phyloP scores from a whole-genome alignment of 306 rosid species.

The Glycine soja region DNA sequence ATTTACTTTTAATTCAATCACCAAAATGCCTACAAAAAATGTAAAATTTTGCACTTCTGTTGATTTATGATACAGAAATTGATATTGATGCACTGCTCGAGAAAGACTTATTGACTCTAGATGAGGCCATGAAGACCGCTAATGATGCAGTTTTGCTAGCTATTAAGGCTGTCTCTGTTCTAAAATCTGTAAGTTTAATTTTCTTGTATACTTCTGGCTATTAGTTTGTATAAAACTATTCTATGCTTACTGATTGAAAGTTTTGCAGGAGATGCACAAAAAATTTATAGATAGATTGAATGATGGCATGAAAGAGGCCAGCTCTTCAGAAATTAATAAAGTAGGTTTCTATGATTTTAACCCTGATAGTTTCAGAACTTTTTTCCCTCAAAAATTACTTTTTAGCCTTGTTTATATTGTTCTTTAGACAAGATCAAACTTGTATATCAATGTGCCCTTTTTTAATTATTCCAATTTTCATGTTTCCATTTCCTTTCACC shows the following conservation, averaged over 20 bases:
- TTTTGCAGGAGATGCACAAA: constrained; percentile 68
- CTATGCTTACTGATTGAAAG: constrained; percentile 45
- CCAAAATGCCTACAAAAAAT: constrained; percentile 2
- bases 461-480: constrained; percentile 13
- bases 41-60: constrained; percentile 8
- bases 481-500: constrained; percentile 39
- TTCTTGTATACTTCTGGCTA: constrained; percentile 37
- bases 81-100: constrained; percentile 80
- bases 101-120: constrained; percentile 91
- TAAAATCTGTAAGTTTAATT: constrained; percentile 76
- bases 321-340: constrained; percentile 61
- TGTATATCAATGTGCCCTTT: constrained; percentile 34
- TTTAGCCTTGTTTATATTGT: constrained; percentile 36
- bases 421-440: constrained; percentile 16
- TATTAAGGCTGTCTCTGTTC: constrained; percentile 70
- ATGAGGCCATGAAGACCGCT: constrained; percentile 92
- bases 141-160: constrained; percentile 92
- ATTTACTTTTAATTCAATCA: constrained; percentile 26
- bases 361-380: constrained; percentile 26
- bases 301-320: constrained; percentile 54
- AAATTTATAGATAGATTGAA: constrained; percentile 61
- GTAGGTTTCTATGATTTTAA: constrained; percentile 58
- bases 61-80: constrained; percentile 66
- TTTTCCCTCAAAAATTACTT: constrained; percentile 11
- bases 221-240: constrained; percentile 43